Base-by-base conservation (phyloP, 2,329 filamentous ascomycete genomes). In the Diaporthe helianthi region DNA sequence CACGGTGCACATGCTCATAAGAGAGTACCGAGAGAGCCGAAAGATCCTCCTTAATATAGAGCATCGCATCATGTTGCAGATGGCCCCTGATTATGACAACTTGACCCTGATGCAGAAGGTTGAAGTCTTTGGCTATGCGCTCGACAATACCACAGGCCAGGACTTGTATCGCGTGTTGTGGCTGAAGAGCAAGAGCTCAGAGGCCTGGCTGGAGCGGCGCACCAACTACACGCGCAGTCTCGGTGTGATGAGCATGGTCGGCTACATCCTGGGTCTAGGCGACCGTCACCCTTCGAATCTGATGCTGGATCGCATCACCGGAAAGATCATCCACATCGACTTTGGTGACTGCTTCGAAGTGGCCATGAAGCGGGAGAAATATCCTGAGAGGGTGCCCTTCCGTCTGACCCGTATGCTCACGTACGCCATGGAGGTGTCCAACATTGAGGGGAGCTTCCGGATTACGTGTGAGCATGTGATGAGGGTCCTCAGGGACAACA, bases 241-340 rank as follows among this genome's bases (percentile, higher is more conserved):
- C 2, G 96, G 93, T 75, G 96, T 99, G 76, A 99, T 99, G 96
- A 98, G 94, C n/a, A 99, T 99, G 94, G 96, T 98, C n/a, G 96
- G 96, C 72, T 99, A 99, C 80, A 98, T 99, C 73, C 89, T 99
- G 26, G 97, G 96, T 71, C 85, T 99, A 17, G 96, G 96, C 67
- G 96, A 99, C 82, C 91, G 97, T 58, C 96, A 99, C 81, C 97
- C 97, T 46, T 98, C 94, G 71, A 99, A 99, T 80, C 83, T 99
- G 76, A 97, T 99, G 92, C 90, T 99, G 49, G 96, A 99, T 80
- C 92, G 94, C 47, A 90, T 97, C 71, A 98, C 95, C 1, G 96
- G 96, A 78, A 97, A 97, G 83, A 96, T 99, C 72, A 91, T 99
- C 73, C 96, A 99, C 79, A 98, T 99, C 75, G 96, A 99, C 84